Conservation (phyloP, 2,329 filamentous ascomycete genomes). For the Colletotrichum musae region DNA sequence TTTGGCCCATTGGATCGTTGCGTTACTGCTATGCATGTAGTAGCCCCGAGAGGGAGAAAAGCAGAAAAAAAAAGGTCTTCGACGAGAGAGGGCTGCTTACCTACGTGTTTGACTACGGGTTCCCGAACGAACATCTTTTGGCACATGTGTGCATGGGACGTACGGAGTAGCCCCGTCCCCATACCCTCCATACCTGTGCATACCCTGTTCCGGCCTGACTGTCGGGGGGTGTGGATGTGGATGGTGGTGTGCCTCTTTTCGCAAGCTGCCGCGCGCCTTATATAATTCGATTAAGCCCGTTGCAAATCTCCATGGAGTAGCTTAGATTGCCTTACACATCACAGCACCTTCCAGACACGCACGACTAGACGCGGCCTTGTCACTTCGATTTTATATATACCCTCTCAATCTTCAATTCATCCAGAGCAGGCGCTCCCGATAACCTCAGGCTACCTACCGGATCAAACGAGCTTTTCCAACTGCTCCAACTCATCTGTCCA, state of each 20-base stretch:
- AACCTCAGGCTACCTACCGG: slow-evolving; percentile 3
- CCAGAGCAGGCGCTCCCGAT: not conserved
- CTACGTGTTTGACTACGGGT: slow-evolving; percentile 28
- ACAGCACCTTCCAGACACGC: slow-evolving; percentile 29
- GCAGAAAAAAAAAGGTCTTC: slow-evolving; percentile 9
- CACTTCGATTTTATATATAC: slow-evolving; percentile 18
- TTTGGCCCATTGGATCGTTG: slow-evolving; percentile 24
- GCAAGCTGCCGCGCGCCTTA: slow-evolving; percentile 35
- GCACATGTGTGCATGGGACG: slow-evolving; percentile 23
- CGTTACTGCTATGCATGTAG: slow-evolving; percentile 26
- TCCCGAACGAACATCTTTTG: slow-evolving; percentile 23
- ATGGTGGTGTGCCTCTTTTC: slow-evolving; percentile 16
- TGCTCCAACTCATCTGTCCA: not conserved
- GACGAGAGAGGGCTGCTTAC: slow-evolving; percentile 34
- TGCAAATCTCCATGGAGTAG: slow-evolving; percentile 36
- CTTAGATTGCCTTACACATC: slow-evolving; percentile 38
- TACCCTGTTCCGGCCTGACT: slow-evolving; percentile 27
- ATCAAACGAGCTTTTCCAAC: slow-evolving; percentile 3
- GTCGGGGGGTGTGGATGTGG: not conserved
- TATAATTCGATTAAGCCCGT: slow-evolving; percentile 35
- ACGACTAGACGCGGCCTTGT: slow-evolving; percentile 10
- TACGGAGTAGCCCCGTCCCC: not conserved
- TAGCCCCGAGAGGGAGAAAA: slow-evolving; percentile 2
- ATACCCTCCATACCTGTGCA: not conserved
- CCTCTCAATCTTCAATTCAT: slow-evolving; percentile 8